Evolutionary conservation across 805 yeast species (phyloP), one percentile per base, ranked within the genome.

Genomic region (Teunomyces barrocoloradensis): DNA sequence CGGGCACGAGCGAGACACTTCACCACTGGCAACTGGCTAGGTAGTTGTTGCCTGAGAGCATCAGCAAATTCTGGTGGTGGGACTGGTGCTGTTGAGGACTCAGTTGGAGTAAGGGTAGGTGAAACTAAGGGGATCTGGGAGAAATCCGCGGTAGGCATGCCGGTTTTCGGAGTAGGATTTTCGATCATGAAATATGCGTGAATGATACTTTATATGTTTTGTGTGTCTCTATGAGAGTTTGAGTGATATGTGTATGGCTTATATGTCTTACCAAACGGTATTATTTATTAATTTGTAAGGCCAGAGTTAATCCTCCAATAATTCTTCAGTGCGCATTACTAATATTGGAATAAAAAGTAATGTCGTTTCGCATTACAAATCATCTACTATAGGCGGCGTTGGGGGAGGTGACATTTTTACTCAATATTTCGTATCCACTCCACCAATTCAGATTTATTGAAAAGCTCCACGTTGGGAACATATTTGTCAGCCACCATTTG

Each of bases 1-100:
- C 99, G 75, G 2, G 99, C 99, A 45, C 99, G 75, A 4, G 96
- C 96, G 44, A 89, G 79, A 65, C 99, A 94, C 58, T 79, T 78
- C 10, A 94, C 98, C 21, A 64, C 56, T 1, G 98, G 98, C 51
- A 92, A 71, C 15, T 48, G 58, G 40, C 73, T 79, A 5, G 84
- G 85, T 11, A 82, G 65, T 27, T 71, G 73, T 34, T 67, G 48
- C 36, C 74, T 54, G 30, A 62, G 61, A 25, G 54, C 61, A 20
- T 63, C 66, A 4, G 53, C 45, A 20, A 41, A 17, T 15, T 44
- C 48, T 9, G 45, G 48, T 3, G 52, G 52, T 13, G 52, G 45
- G 5, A 43, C 32, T 4, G 44, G 41, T 2, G 12, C 21, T 13
- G 33, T 23, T 18, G 44, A 29, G 5, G 27, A 28, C 15, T 39